A percentile compares a stretch with the other conserved stretches of the same genome.
These are phyloP conservation scores for Sporothrix brunneoviolacea DNA, from an alignment of 2,329 filamentous ascomycete genomes.

Conservation along the genomic window DNA sequence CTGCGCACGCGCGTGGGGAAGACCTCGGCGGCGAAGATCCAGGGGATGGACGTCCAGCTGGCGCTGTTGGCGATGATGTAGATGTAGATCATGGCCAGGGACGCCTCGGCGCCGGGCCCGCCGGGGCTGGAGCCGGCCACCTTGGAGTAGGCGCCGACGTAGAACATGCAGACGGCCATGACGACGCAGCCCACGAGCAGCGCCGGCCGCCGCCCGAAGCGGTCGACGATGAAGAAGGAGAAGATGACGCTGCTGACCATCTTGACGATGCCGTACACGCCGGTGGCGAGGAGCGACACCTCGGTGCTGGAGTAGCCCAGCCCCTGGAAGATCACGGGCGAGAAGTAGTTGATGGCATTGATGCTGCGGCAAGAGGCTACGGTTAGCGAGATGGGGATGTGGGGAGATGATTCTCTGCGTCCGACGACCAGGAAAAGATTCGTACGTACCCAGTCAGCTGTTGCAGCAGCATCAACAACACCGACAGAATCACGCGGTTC, in stretches of 20 bases:
- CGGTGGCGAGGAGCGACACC: slow-evolving; percentile 54
- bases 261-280: slow-evolving; percentile 33
- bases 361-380: slow-evolving; percentile 33
- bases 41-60: slow-evolving; percentile 25
- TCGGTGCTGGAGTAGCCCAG: slow-evolving; percentile 54
- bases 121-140: slow-evolving; percentile 11
- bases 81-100: slow-evolving; percentile 24
- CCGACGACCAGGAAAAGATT: too few species aligned
- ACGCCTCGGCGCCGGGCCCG: slow-evolving; percentile 20
- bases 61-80: slow-evolving; percentile 21
- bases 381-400: too few species aligned
- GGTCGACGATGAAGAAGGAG: slow-evolving; percentile 20
- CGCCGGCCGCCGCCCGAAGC: slow-evolving; percentile 18
- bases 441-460: too few species aligned
- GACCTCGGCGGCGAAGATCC: slow-evolving; percentile 18
- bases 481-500: slow-evolving; percentile 2
- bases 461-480: too few species aligned
- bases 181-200: slow-evolving; percentile 22
- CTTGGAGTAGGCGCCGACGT: slow-evolving; percentile 23
- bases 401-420: too few species aligned
- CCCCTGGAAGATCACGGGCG: slow-evolving; percentile 56
- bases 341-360: slow-evolving; percentile 61
- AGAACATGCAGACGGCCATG: slow-evolving; percentile 28
- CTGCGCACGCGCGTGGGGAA: slow-evolving; percentile 25
- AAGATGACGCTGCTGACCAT: slow-evolving; percentile 19